Evolutionary conservation across 2,329 filamentous ascomycete genomes (phyloP).

Genomic region (Cylindrodendrum hubeiense): DNA sequence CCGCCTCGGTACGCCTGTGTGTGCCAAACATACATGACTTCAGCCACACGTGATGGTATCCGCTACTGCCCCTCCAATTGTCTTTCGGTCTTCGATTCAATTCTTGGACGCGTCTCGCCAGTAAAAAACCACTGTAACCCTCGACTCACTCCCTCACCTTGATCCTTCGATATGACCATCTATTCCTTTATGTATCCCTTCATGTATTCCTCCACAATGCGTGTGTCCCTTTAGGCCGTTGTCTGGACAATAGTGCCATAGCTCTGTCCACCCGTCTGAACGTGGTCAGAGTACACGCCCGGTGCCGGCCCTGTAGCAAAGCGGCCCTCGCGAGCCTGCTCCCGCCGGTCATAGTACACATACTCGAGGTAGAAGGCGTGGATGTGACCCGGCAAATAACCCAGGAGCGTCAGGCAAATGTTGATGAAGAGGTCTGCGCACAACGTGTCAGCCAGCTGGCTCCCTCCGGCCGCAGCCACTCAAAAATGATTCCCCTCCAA

Average conservation of each 20-base stretch:
- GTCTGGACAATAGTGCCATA: slow-evolving; percentile 65
- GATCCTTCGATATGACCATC: not conserved
- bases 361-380: slow-evolving; percentile 88
- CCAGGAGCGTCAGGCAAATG: slow-evolving; percentile 74
- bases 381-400: slow-evolving; percentile 83
- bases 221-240: slow-evolving; percentile 23
- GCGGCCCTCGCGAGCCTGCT: slow-evolving; percentile 70
- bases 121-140: not conserved
- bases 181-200: not conserved
- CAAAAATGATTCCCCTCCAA: slow-evolving; percentile 4
- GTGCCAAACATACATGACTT: slow-evolving; percentile 24
- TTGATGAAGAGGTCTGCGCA: slow-evolving; percentile 73
- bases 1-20: slow-evolving; percentile 12
- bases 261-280: slow-evolving; percentile 79
- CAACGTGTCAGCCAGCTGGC: slow-evolving; percentile 27
- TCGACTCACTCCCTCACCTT: not conserved
- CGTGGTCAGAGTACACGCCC: slow-evolving; percentile 77
- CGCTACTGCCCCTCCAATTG: not conserved
- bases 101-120: not conserved
- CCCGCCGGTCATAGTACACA: slow-evolving; percentile 81
- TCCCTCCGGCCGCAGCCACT: not conserved
- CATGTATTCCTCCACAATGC: not conserved
- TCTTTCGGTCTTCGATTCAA: not conserved
- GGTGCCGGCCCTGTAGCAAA: slow-evolving; percentile 68
- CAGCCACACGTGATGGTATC: slow-evolving; percentile 21